Evolutionary conservation across 2,329 filamentous ascomycete species (phyloP), one percentile per base, ranked within the genome.

Genomic region (Alternaria consortialis): DNA sequence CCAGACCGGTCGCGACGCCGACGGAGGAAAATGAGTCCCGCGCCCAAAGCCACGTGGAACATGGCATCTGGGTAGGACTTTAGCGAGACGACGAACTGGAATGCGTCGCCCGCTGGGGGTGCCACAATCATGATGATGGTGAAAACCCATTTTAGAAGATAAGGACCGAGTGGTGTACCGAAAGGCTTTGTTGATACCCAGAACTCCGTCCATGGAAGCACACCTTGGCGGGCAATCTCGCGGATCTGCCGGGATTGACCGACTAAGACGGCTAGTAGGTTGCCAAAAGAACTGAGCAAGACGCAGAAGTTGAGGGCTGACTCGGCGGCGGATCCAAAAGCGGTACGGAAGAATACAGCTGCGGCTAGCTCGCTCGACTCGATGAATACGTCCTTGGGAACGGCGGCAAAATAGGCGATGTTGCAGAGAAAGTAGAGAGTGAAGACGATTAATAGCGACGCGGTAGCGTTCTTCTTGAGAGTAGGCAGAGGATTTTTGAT

Each of bases 171-270:
- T 0, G 88, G 87, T 0, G 88, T 90, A 2, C 87, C 87, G 58
- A 90, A 89, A 0, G 88, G 88, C 56, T 81, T 82, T 0, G 87
- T 90, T 0, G 85, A 87, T 0, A 86, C 87, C 87, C 88, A 90
- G 62, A 90, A 86, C 32, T 74, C 67, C 2, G 72, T 70, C 62
- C 64, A 76, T 1, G 72, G 73, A 40, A 74, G 61, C 1, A 76
- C 60, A 25, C 71, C 74, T 53, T 76, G 71, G 7, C 73, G 65
- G 5, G 66, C 75, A 25, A 67, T 67, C 51, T 77, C 73, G 12
- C 75, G 72, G 20, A 75, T 71, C 23, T 65, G 67, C 4, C 74
- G 69, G 1, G 73, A 72, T 8, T 62, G 57, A 6, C 75, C 75
- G 48, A 77, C 73, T 7, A 75, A 73, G 11, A 74, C 70, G 9